A percentile compares a stretch with the other conserved stretches of the same genome.
phyloP scores from a whole-genome alignment of 177 flowering plant genomes.

The Vitis hybrid region DNA sequence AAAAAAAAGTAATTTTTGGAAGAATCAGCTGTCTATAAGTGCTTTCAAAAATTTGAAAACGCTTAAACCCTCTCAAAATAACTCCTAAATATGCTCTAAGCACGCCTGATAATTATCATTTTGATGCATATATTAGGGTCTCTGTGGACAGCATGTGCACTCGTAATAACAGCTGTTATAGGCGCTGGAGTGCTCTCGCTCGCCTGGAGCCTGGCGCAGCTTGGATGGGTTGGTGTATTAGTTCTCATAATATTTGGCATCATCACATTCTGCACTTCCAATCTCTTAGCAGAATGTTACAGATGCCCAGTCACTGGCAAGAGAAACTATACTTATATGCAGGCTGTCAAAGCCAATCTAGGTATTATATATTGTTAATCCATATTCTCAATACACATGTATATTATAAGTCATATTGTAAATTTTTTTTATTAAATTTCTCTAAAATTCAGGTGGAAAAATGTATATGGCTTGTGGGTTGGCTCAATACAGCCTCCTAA shows the following conservation, averaged over 20 bases:
- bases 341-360: slow-evolving; percentile 33
- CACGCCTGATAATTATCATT: too few relatives aligned
- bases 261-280: slow-evolving; percentile 35
- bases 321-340: slow-evolving; percentile 40
- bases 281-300: slow-evolving; percentile 49
- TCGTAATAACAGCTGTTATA: slow-evolving; percentile 50
- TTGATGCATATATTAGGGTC: slow-evolving; percentile 27
- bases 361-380: slow-evolving; percentile 28
- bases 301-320: slow-evolving; percentile 32
- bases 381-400: too few relatives aligned
- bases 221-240: slow-evolving; percentile 43
- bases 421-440: not conserved
- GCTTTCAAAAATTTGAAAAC: too few relatives aligned
- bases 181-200: slow-evolving; percentile 57
- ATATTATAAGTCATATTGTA: not conserved
- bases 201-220: slow-evolving; percentile 50
- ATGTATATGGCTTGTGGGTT: slow-evolving; percentile 35
- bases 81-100: too few relatives aligned
- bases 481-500: slow-evolving; percentile 32
- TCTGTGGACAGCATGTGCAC: slow-evolving; percentile 43
- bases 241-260: slow-evolving; percentile 25
- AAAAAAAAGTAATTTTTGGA: too few relatives aligned
- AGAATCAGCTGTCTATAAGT: too few relatives aligned
- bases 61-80: too few relatives aligned
- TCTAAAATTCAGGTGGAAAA: slow-evolving; percentile 32